phyloP scores from a whole-genome alignment of 2,329 filamentous ascomycete species.

The Parascedosporium putredinis region DNA sequence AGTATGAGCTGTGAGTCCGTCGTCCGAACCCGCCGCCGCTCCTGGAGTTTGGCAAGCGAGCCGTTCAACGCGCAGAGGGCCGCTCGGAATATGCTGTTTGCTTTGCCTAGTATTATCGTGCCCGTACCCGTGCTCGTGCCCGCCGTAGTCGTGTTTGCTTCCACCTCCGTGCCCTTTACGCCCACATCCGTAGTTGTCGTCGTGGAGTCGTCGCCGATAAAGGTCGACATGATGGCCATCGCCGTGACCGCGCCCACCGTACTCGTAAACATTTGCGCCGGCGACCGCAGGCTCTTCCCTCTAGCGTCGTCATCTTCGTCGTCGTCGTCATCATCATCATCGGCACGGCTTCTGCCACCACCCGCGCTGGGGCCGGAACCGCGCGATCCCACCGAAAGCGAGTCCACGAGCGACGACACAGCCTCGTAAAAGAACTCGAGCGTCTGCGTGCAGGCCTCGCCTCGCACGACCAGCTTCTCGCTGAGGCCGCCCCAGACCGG shows the following conservation, averaged over 20 bases:
- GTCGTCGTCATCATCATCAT: neutral
- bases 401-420: slow-evolving; percentile 5
- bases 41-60: slow-evolving; percentile 1
- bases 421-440: slow-evolving; percentile 11
- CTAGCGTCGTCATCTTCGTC: neutral
- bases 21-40: neutral
- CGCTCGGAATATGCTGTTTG: neutral
- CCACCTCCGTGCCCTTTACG: too few relatives aligned
- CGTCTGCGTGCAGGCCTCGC: slow-evolving; percentile 2
- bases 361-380: too few relatives aligned
- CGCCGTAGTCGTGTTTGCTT: too few relatives aligned
- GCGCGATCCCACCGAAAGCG: neutral
- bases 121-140: too few relatives aligned
- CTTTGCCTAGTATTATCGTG: too few relatives aligned
- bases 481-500: slow-evolving; percentile 10
- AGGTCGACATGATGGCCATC: slow-evolving; percentile 1
- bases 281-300: neutral
- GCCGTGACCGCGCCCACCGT: neutral
- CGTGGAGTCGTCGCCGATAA: neutral
- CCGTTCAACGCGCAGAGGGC: slow-evolving; percentile 4
- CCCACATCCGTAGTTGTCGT: neutral
- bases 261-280: slow-evolving; percentile 5
- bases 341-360: neutral
- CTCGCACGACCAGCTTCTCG: slow-evolving; percentile 4
- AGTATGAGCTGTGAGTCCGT: neutral